Conservation (phyloP, 1,139 yeast genomes). For the Kazachstania sp. region DNA sequence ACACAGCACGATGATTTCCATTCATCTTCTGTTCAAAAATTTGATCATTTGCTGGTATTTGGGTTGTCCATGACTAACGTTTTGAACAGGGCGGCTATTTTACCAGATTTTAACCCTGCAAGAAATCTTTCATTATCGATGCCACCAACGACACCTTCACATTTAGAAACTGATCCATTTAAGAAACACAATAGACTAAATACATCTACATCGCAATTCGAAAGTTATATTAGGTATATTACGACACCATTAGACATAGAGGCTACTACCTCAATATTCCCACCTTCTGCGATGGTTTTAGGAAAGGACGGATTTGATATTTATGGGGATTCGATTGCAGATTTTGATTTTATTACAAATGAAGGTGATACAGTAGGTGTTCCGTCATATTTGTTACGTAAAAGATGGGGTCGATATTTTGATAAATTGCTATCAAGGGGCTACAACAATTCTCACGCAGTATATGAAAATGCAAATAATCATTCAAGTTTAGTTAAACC, state of each 20-base stretch:
- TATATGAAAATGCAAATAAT: conserved; percentile 12
- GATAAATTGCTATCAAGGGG: conserved; percentile 53
- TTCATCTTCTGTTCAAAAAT: conserved; percentile 49
- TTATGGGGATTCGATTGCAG: conserved; percentile 54
- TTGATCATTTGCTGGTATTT: conserved; percentile 50
- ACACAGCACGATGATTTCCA: conserved; percentile 38
- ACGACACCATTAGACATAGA: conserved; percentile 63
- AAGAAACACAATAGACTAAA: conserved; percentile 12
- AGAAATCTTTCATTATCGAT: not conserved
- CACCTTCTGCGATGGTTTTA: conserved; percentile 66
- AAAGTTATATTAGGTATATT: conserved; percentile 66
- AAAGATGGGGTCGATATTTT: conserved; percentile 70
- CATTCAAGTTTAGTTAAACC: conserved; percentile 12
- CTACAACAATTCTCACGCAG: conserved; percentile 38
- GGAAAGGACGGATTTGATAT: conserved; percentile 69
- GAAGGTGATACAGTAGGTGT: conserved; percentile 61
- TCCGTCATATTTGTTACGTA: conserved; percentile 50
- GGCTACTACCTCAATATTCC: conserved; percentile 58
- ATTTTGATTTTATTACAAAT: conserved; percentile 58
- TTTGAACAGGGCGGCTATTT: conserved; percentile 23
- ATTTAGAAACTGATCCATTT: conserved; percentile 2
- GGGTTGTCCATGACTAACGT: conserved; percentile 59
- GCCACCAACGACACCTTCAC: not conserved
- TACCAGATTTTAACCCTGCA: not conserved
- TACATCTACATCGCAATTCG: conserved; percentile 36